A percentile compares a stretch with the other conserved stretches of the same genome.
phyloP scores from a whole-genome alignment of 768 basidiomycete genomes.

The Candolleomyces aberdarensis region DNA sequence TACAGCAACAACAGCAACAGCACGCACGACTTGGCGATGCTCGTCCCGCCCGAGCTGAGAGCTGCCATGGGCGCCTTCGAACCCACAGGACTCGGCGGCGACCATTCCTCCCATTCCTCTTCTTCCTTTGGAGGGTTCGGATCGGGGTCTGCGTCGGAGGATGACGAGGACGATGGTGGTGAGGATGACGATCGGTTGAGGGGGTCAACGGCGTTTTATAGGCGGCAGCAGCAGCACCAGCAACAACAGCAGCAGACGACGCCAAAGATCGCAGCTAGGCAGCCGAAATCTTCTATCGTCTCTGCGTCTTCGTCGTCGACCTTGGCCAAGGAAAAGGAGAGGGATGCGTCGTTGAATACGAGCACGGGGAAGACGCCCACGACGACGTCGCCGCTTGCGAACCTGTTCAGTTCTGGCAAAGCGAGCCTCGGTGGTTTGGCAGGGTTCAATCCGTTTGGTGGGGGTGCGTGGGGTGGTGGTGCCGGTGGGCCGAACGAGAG shows the following conservation, averaged over 20 bases:
- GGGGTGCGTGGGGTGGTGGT: neutral
- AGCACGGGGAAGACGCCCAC: constrained; percentile 15
- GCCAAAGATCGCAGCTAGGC: neutral
- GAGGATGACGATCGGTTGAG: too few species aligned
- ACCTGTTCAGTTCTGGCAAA: neutral
- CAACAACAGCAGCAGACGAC: too few species aligned
- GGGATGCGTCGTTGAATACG: neutral
- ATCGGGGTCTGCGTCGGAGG: too few species aligned
- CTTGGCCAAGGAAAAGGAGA: neutral
- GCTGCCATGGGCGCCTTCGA: constrained; percentile 1
- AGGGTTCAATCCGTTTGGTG: constrained; percentile 4
- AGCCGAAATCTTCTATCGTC: neutral
- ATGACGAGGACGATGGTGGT: too few species aligned
- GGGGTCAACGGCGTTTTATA: too few species aligned
- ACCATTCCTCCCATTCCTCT: too few species aligned
- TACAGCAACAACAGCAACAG: neutral
- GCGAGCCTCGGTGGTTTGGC: neutral
- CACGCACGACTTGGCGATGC: neutral
- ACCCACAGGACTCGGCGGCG: neutral
- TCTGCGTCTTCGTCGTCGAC: neutral
- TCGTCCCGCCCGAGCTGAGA: constrained; percentile 4
- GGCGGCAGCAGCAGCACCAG: too few species aligned
- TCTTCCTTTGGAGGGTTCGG: too few species aligned
- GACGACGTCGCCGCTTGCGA: neutral
- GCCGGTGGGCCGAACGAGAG: neutral